Percentiles rank a stretch among this genome's conserved stretches.
phyloP scores from a whole-genome alignment of 176 grass and related monocot genomes.

The Cymbopogon citratus region DNA sequence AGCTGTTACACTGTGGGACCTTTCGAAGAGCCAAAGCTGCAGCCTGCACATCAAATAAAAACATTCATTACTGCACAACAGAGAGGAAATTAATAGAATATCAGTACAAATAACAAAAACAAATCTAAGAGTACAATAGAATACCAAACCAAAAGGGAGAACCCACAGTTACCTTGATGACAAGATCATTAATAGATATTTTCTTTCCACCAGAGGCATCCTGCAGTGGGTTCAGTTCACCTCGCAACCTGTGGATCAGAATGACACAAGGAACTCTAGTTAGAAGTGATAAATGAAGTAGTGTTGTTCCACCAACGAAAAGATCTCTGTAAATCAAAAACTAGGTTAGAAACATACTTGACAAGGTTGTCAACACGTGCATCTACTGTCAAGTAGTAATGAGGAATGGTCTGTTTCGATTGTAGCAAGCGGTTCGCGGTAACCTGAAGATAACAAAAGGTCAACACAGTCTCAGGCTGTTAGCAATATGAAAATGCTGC shows the following conservation, averaged over 20 bases:
- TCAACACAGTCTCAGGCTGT: not conserved
- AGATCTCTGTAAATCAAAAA: not conserved
- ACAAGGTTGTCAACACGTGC: slow-evolving; percentile 77
- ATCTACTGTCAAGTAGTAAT: slow-evolving; percentile 94
- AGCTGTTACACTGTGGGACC: slow-evolving; percentile 92
- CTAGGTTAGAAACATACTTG: slow-evolving; percentile 46
- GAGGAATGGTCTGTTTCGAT: slow-evolving; percentile 92
- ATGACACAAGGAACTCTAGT: not conserved
- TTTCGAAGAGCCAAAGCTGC: slow-evolving; percentile 89
- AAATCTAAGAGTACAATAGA: not conserved
- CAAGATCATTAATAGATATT: slow-evolving; percentile 93
- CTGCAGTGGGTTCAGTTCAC: slow-evolving; percentile 73
- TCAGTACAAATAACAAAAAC: not conserved
- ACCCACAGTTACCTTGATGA: slow-evolving; percentile 61
- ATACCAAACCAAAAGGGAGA: not conserved
- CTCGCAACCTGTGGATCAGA: slow-evolving; percentile 62
- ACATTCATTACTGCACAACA: not conserved
- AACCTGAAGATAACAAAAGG: slow-evolving; percentile 43
- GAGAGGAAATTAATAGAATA: not conserved
- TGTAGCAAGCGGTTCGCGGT: slow-evolving; percentile 68
- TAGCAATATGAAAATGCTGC: not conserved
- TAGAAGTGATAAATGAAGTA: not conserved
- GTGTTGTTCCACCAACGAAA: not conserved
- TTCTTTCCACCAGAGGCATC: slow-evolving; percentile 86
- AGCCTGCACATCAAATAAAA: slow-evolving; percentile 48